Evolutionary conservation across 768 basidiomycete species (phyloP).

Genomic region (Scleroderma citrinum): DNA sequence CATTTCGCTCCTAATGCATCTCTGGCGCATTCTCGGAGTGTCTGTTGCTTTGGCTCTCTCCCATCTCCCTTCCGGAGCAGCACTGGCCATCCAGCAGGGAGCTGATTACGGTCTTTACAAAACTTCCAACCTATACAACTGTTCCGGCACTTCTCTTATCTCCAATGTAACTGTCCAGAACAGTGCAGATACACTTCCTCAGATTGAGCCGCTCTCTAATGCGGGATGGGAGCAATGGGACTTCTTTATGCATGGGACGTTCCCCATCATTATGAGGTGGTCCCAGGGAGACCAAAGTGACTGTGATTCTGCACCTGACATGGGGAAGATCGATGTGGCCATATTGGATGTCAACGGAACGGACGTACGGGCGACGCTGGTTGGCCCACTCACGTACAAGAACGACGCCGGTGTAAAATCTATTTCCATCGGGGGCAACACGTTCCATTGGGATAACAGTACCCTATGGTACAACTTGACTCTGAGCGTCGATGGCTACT

Average conservation of each 20-base stretch:
- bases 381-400: constrained; percentile 1
- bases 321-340: constrained; percentile 7
- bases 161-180: constrained; percentile 13
- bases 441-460: constrained; percentile 8
- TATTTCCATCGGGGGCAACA: constrained; percentile 6
- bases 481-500: constrained; percentile 5
- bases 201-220: not conserved
- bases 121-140: constrained; percentile 12
- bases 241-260: constrained; percentile 8
- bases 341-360: constrained; percentile 5
- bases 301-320: not conserved
- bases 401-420: constrained; percentile 1
- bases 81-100: constrained; percentile 6
- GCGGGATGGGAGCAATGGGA: constrained; percentile 15
- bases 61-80: not conserved
- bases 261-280: constrained; percentile 10
- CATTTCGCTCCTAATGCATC: not conserved
- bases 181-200: constrained; percentile 13
- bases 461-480: constrained; percentile 12
- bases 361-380: not conserved
- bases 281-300: constrained; percentile 8
- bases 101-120: constrained; percentile 10
- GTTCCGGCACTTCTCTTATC: constrained; percentile 4
- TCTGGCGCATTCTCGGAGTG: not conserved
- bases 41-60: too few relatives aligned